Evolutionary conservation across 257 asterid genomes (phyloP), one percentile per base, ranked within the genome.

Genomic region (Scutellaria galericulata): DNA sequence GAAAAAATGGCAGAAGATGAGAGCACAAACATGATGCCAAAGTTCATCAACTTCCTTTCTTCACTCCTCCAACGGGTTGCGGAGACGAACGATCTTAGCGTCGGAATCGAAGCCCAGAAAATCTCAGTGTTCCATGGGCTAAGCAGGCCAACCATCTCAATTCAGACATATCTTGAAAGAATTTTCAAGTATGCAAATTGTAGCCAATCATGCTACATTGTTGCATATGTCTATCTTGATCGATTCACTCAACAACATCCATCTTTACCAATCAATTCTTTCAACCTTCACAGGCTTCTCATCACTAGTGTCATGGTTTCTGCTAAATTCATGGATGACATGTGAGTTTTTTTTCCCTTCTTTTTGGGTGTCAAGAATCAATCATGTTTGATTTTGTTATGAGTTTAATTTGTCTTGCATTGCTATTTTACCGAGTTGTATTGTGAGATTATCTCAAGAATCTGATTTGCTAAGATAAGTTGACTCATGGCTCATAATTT

Each of bases 281-380:
- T 82, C 83, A 87, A 86, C 62, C 90, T 92, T 22, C 99, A 95
- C 65, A 77, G 99, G n/a, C 75, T 95, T 24, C 96, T 95, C 81
- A 88, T 95, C 78, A 88, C 99, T 9, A 88, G 97, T 74, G 97
- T 91, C 76, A 86, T 91, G 97, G 76, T 87, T 54, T 89, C 97
- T 59, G 96, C 96, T 4, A 91, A 91, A 72, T 89, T 91, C 93
- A 75, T 87, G 96, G 97, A 91, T 77, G 95, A 89, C 77, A 75
- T 87, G 97, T 91, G 52, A 86, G 96, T 83, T 7, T 35, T 20
- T 10, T n/a, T 41, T 13, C 2, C 27, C 27, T 24, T 24, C 27
- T 1, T 24, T 24, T 24, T 24, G 27, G 7, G 11, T 41, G 27
- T 31, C 37, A 31, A 31, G 37, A 31, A 31, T 31, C 37, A 31